Percentiles rank a stretch among this genome's conserved stretches.
These are phyloP conservation scores for Wilcoxina mikolae DNA, from an alignment of 495 filamentous ascomycete species.

Conservation along the genomic window DNA sequence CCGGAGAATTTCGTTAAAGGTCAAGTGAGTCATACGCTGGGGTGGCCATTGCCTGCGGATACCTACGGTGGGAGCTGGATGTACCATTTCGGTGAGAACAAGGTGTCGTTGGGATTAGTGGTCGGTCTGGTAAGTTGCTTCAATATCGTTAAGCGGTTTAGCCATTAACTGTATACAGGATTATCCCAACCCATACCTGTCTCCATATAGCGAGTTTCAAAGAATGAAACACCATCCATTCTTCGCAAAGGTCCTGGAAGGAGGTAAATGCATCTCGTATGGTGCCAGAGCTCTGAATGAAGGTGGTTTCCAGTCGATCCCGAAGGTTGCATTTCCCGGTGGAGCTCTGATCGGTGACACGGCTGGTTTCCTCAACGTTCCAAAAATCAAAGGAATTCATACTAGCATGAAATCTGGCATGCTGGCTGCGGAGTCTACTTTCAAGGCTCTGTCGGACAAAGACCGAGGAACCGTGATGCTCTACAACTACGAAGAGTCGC, in stretches of 20 bases:
- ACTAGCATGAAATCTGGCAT: conserved; percentile 96
- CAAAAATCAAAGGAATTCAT: conserved; percentile 97
- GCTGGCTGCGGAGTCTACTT: conserved; percentile 85
- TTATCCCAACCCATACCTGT: conserved; percentile 92
- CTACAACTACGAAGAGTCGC: conserved; percentile 80
- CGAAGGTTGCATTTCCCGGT: conserved; percentile 89
- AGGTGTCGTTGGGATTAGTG: conserved; percentile 85
- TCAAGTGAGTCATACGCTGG: conserved; percentile 78
- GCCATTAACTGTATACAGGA: conserved; percentile 34
- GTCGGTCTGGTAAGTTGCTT: conserved; percentile 47
- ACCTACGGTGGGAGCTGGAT: conserved; percentile 96
- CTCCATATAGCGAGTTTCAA: conserved; percentile 92
- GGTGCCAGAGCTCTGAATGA: conserved; percentile 86
- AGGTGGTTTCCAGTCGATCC: conserved; percentile 94
- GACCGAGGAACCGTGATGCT: conserved; percentile 65
- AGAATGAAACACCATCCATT: conserved; percentile 96
- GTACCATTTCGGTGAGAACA: conserved; percentile 97
- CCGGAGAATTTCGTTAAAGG: conserved; percentile 86
- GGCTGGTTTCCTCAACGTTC: conserved; percentile 92
- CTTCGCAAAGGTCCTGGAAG: conserved; percentile 66
- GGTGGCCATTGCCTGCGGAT: conserved; percentile 74
- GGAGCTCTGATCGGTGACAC: conserved; percentile 93
- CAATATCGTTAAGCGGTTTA: background rate
- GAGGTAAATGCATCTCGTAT: conserved; percentile 96
- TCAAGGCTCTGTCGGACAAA: conserved; percentile 48